Evolutionary conservation across 2,329 filamentous ascomycete species (phyloP).

Genomic region (Xylaria arbuscula): DNA sequence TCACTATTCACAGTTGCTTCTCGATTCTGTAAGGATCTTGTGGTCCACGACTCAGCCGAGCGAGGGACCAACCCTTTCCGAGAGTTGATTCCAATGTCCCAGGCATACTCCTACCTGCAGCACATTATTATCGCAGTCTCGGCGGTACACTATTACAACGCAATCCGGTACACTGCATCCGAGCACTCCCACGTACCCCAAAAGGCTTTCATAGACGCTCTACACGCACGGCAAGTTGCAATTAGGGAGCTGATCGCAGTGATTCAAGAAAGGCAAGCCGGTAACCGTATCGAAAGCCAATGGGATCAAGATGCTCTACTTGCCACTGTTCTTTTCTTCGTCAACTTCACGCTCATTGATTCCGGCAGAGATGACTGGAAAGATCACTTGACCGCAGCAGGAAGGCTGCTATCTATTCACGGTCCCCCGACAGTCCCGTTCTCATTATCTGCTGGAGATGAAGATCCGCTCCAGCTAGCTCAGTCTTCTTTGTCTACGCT

Average conservation of each 20-base stretch:
- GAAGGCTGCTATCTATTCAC: slow-evolving; percentile 51
- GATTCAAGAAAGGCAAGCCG: slow-evolving; percentile 47
- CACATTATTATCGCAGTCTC: slow-evolving; percentile 63
- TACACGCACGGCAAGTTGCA: slow-evolving; percentile 60
- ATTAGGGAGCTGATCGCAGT: slow-evolving; percentile 57
- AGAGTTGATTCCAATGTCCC: slow-evolving; percentile 60
- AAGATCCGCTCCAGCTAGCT: not conserved
- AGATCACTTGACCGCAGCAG: slow-evolving; percentile 59
- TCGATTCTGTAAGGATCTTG: slow-evolving; percentile 64
- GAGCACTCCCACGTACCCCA: slow-evolving; percentile 37
- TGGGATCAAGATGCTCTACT: slow-evolving; percentile 60
- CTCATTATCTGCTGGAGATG: not conserved
- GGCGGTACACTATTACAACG: slow-evolving; percentile 61
- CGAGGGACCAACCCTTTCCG: slow-evolving; percentile 59
- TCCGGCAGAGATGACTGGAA: slow-evolving; percentile 59
- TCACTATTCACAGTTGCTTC: slow-evolving; percentile 41
- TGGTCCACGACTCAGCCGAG: slow-evolving; percentile 58
- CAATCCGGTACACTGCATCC: slow-evolving; percentile 52
- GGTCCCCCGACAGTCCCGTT: slow-evolving; percentile 21
- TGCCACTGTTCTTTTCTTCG: slow-evolving; percentile 62
- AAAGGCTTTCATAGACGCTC: slow-evolving; percentile 58
- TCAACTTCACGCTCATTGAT: slow-evolving; percentile 64
- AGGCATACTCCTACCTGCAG: slow-evolving; percentile 58
- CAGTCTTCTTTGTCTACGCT: slow-evolving; percentile 1
- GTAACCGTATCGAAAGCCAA: slow-evolving; percentile 45